Evolutionary conservation across 139 green algal genomes (phyloP).

Genomic region (Picochlorum costavermella): DNA sequence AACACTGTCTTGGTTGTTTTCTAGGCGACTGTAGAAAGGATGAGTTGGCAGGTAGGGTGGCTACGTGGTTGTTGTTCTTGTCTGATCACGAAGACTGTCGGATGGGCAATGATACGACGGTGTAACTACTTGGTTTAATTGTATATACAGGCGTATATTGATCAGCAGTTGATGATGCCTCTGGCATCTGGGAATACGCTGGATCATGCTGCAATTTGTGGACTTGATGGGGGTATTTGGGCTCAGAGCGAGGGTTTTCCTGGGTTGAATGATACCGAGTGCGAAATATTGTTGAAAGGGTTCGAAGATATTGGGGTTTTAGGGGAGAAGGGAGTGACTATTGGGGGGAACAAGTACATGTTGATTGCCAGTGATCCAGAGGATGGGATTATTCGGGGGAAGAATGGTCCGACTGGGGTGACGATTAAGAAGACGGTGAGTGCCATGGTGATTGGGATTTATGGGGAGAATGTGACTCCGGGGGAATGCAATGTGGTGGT

Average conservation of each 20-base stretch:
- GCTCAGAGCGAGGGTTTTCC: slow-evolving; percentile 50
- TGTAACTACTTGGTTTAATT: too few species aligned
- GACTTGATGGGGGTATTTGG: slow-evolving; percentile 67
- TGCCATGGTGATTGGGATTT: slow-evolving; percentile 66
- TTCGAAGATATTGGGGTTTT: slow-evolving; percentile 40
- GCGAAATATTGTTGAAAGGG: slow-evolving; percentile 33
- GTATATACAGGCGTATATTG: slow-evolving; percentile 38
- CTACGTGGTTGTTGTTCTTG: neutral
- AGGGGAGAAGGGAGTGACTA: slow-evolving; percentile 36
- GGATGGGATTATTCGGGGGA: slow-evolving; percentile 59
- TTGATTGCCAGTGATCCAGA: slow-evolving; percentile 39
- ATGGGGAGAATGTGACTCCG: slow-evolving; percentile 48
- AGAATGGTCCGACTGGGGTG: slow-evolving; percentile 44
- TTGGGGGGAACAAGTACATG: slow-evolving; percentile 59
- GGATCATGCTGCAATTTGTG: slow-evolving; percentile 51
- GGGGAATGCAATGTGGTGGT: slow-evolving; percentile 53
- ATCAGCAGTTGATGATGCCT: slow-evolving; percentile 55
- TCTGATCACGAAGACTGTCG: neutral
- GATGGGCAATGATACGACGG: too few species aligned
- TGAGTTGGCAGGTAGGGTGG: slow-evolving; percentile 1
- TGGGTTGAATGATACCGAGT: slow-evolving; percentile 37
- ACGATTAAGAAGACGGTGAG: slow-evolving; percentile 66
- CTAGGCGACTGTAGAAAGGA: neutral
- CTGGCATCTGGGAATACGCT: slow-evolving; percentile 52
- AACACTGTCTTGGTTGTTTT: too few species aligned